Conservation (phyloP, 441 rosid species). For the Aquilaria agallochum region DNA sequence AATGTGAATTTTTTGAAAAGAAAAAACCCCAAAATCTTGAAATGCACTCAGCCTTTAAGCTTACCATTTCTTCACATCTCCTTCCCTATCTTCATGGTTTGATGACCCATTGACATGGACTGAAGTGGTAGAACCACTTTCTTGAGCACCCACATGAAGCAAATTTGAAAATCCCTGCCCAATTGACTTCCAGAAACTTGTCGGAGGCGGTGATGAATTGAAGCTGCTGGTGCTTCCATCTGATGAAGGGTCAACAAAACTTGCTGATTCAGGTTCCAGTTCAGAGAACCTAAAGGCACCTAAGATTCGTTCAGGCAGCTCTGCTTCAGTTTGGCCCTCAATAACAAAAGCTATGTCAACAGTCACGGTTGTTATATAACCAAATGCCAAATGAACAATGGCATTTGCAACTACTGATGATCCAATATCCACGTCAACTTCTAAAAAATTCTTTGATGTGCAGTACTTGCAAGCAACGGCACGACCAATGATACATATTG, state of each 20-base stretch:
- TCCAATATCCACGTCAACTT: conserved; percentile 90
- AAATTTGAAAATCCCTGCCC: conserved; percentile 81
- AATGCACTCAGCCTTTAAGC: conserved; percentile 13
- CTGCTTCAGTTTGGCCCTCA: conserved; percentile 68
- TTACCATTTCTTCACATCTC: conserved; percentile 44
- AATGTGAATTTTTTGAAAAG: not conserved
- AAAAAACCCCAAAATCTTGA: not conserved
- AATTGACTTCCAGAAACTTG: conserved; percentile 77
- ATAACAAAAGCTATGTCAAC: conserved; percentile 89
- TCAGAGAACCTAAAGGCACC: conserved; percentile 88
- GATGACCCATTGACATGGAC: conserved; percentile 31
- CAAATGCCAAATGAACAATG: conserved; percentile 88
- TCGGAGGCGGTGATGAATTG: conserved; percentile 45
- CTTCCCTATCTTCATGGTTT: conserved; percentile 23
- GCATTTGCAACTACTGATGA: conserved; percentile 96
- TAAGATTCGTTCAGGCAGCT: conserved; percentile 80
- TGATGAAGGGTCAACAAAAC: conserved; percentile 28
- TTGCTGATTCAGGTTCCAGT: conserved; percentile 67
- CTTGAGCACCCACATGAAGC: conserved; percentile 54
- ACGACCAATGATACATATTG: conserved; percentile 87
- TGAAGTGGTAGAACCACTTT: conserved; percentile 28
- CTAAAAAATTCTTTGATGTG: conserved; percentile 48
- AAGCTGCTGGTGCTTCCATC: conserved; percentile 16
- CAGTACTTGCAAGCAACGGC: conserved; percentile 66
- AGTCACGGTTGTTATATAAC: conserved; percentile 75